These are phyloP conservation scores for Wickerhamomyces silvicola DNA, from an alignment of 805 yeast species.

Conservation along the genomic window DNA sequence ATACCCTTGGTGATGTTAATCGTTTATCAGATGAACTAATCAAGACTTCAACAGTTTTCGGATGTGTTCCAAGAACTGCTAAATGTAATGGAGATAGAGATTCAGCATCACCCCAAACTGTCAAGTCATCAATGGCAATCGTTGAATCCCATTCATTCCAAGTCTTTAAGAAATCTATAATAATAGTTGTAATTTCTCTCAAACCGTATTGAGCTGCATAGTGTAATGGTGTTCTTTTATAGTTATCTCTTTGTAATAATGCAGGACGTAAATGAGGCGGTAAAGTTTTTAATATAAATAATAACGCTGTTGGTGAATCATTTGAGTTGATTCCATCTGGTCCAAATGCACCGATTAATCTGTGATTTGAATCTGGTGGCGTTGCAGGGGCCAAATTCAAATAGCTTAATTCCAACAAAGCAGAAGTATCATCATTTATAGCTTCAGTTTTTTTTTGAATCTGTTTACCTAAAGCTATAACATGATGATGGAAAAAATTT, in stretches of 20 bases:
- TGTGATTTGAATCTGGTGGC: constrained; percentile 42
- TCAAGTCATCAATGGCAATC: constrained; percentile 48
- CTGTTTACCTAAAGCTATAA: constrained; percentile 71
- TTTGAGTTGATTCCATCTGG: constrained; percentile 58
- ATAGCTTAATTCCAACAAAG: constrained; percentile 8
- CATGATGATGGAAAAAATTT: constrained; percentile 79
- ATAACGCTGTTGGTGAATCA: constrained; percentile 52
- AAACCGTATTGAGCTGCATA: constrained; percentile 86
- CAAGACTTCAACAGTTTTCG: constrained; percentile 60
- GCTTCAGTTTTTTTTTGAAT: constrained; percentile 24
- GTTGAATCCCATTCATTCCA: constrained; percentile 53
- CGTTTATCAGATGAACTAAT: constrained; percentile 36
- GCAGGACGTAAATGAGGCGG: constrained; percentile 47
- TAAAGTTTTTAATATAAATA: constrained; percentile 50
- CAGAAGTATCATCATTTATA: constrained; percentile 3
- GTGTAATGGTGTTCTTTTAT: constrained; percentile 80
- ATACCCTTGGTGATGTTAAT: constrained; percentile 47
- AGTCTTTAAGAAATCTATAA: constrained; percentile 47
- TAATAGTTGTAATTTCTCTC: constrained; percentile 49
- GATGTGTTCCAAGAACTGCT: constrained; percentile 79
- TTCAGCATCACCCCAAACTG: constrained; percentile 67
- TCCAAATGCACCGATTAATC: constrained; percentile 49
- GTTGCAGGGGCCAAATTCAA: constrained; percentile 35
- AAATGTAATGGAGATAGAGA: constrained; percentile 75
- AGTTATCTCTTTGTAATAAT: constrained; percentile 64